Evolutionary conservation across 768 basidiomycete species (phyloP).

Genomic region (Mycena galopus): DNA sequence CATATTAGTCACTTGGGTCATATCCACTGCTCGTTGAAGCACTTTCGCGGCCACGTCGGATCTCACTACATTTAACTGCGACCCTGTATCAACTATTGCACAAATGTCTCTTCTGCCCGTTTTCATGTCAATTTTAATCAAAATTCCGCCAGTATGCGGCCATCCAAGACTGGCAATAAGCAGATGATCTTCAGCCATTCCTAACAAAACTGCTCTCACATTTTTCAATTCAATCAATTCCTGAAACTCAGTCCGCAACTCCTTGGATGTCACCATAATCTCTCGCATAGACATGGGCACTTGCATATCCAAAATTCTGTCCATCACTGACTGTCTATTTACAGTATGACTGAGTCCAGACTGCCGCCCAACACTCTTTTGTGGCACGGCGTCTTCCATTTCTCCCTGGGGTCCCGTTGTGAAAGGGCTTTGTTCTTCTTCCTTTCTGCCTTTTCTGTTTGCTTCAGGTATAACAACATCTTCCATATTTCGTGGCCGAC

Average conservation of each 20-base stretch:
- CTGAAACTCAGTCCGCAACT: not conserved
- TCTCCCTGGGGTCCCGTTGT: too few species aligned
- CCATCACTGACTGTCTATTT: not conserved
- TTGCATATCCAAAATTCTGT: not conserved
- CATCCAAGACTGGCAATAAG: not conserved
- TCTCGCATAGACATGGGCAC: not conserved
- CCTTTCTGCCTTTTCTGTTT: too few species aligned
- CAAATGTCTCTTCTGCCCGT: slow-evolving; percentile 22
- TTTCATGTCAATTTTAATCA: slow-evolving; percentile 36
- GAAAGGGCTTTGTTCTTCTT: not conserved
- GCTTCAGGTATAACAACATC: too few species aligned
- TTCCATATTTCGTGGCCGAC: too few species aligned
- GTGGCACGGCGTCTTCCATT: too few species aligned
- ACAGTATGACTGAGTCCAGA: too few species aligned
- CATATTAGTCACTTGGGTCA: not conserved
- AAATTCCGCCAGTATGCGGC: not conserved
- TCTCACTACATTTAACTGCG: slow-evolving; percentile 40
- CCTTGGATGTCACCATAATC: not conserved
- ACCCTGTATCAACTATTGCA: slow-evolving; percentile 44
- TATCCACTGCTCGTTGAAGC: slow-evolving; percentile 32
- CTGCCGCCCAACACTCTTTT: not conserved
- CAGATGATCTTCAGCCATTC: not conserved
- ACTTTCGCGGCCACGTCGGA: slow-evolving; percentile 9
- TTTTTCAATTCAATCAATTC: too few species aligned
- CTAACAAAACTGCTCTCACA: not conserved